Base-by-base conservation (phyloP, 1,284 basidiomycete genomes). In the Microstroma glucosiphilum region DNA sequence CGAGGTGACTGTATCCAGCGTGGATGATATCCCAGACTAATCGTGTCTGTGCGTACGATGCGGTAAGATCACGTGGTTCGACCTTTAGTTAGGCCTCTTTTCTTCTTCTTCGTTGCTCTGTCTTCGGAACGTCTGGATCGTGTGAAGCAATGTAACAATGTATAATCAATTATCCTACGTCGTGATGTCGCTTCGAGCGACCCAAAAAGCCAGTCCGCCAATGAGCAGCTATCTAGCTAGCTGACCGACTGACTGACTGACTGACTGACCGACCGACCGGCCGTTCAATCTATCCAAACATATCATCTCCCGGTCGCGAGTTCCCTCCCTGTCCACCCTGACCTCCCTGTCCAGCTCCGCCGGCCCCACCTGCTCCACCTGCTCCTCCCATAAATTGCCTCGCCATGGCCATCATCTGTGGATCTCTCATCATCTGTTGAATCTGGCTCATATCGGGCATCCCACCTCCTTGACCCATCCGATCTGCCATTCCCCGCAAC, bases 381-480 rank as follows among this genome's bases (percentile, higher is more conserved):
- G 64, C 69, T 6, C 66, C 67, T 41, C 73, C 69, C 72, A 73
- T 73, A 42, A 75, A 63, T 66, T 69, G 72, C 30, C 69, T 64
- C 4, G 72, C 70, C 15, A 48, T 12, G 15, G 73, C 67, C 21
- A 69, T 64, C 57, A 78, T 59, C 42, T 73, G 70, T 17, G 76
- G 76, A 64, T 77, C 75, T 61, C 72, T 70, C 76, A 78, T 77
- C 69, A 78, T 59, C 17, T 73, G 59, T 26, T 49, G 21, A 23
- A 54, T 21, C 51, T 54, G 51, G 51, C 51, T 68, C 48, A 78
- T 70, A 60, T 78, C 76, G n/a, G 76, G 77, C 76, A 78, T 78
- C 21, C 75, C 73, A 2, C 76, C 75, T n/a, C 61, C 61, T 51
- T 40, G 15, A 30, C 70, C 70, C 40, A 76, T 73, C 48, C 71